These are phyloP conservation scores for Lonicera japonica DNA, from an alignment of 129 eudicot species.

Conservation along the genomic window DNA sequence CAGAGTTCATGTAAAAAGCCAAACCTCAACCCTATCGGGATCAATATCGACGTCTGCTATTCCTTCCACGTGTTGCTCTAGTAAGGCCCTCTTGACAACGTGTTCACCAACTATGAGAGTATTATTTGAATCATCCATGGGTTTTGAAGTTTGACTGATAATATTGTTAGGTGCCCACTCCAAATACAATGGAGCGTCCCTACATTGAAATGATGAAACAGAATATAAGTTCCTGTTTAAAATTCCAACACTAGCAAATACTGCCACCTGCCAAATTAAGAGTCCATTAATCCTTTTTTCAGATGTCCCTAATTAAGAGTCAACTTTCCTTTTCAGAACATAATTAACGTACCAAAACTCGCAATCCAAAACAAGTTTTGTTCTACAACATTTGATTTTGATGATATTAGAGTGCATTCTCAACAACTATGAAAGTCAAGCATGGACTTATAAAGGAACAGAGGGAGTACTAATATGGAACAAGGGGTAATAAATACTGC, in stretches of 20 bases:
- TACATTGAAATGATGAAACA: constrained; percentile 11
- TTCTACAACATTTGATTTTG: too few species aligned
- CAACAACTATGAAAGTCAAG: too few species aligned
- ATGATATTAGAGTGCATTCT: too few species aligned
- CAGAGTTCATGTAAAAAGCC: neutral
- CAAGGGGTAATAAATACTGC: too few species aligned
- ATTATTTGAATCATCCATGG: constrained; percentile 23
- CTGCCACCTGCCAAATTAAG: too few species aligned
- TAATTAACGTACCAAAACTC: too few species aligned
- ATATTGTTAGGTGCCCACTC: constrained; percentile 93
- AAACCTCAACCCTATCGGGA: constrained; percentile 81
- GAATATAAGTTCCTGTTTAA: neutral
- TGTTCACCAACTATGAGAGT: constrained; percentile 36
- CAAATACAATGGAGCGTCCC: constrained; percentile 82
- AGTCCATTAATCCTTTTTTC: too few species aligned
- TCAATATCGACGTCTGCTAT: constrained; percentile 55
- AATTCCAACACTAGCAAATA: neutral
- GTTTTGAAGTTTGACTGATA: constrained; percentile 29
- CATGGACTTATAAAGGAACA: too few species aligned
- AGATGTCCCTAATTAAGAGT: too few species aligned
- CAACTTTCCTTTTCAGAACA: too few species aligned
- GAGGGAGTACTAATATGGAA: neutral
- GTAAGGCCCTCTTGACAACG: constrained; percentile 44
- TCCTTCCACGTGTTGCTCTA: constrained; percentile 57
- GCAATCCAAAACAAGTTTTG: too few species aligned